Conservation (phyloP, 2,329 filamentous ascomycete genomes). For the Trichoderma aggressivum region DNA sequence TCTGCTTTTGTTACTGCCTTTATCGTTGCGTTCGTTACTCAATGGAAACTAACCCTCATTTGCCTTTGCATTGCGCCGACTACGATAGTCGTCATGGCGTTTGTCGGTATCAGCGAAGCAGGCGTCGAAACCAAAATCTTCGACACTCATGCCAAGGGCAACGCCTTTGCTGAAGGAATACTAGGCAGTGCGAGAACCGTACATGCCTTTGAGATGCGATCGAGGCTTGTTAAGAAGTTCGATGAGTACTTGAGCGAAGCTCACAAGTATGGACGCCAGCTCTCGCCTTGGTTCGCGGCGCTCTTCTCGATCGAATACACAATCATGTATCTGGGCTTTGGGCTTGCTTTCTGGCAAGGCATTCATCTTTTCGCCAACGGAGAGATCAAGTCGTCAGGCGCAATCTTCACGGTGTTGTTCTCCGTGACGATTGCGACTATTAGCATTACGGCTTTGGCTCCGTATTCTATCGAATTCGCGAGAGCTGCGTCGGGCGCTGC, state of each 20-base stretch:
- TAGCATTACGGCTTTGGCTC: conserved; percentile 36
- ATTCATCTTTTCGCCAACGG: conserved; percentile 36
- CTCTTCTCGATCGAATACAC: conserved; percentile 40
- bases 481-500: conserved; percentile 35
- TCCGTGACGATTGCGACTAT: conserved; percentile 39
- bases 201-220: conserved; percentile 42
- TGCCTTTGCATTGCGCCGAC: conserved; percentile 30
- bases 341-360: conserved; percentile 46
- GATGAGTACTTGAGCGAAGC: conserved; percentile 38
- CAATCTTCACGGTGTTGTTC: conserved; percentile 40
- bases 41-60: conserved; percentile 46
- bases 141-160: conserved; percentile 34
- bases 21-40: conserved; percentile 38
- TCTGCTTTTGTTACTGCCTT: conserved; percentile 39
- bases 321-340: conserved; percentile 42
- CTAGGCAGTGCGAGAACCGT: conserved; percentile 39
- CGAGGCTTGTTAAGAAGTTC: conserved; percentile 38
- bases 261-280: conserved; percentile 36
- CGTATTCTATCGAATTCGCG: conserved; percentile 38
- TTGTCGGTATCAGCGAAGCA: conserved; percentile 28
- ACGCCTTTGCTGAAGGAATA: conserved; percentile 36
- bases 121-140: conserved; percentile 35
- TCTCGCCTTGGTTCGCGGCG: conserved; percentile 37
- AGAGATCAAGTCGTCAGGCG: conserved; percentile 36
- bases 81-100: conserved; percentile 31